phyloP scores from a whole-genome alignment of 495 filamentous ascomycete genomes.

The Podospora tetraspora region DNA sequence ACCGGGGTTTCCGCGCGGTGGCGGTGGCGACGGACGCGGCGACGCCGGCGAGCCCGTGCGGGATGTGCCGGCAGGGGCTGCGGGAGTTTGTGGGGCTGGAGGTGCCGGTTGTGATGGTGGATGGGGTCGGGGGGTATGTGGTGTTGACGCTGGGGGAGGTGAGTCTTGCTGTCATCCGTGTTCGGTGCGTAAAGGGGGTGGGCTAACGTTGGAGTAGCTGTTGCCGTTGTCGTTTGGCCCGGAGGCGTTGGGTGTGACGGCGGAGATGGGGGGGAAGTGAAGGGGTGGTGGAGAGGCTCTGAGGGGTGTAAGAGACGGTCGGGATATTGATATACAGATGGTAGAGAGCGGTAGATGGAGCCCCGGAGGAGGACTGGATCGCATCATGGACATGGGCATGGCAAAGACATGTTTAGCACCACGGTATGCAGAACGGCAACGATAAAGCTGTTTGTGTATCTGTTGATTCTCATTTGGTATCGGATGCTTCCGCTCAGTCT shows the following conservation, averaged over 20 bases:
- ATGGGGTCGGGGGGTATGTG: conserved; percentile 60
- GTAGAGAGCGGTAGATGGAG: neutral
- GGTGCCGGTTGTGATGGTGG: conserved; percentile 88
- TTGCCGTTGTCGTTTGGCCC: conserved; percentile 72
- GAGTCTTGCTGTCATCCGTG: conserved; percentile 19
- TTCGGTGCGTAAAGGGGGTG: neutral
- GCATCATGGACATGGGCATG: neutral
- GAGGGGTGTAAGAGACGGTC: neutral
- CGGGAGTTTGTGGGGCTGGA: conserved; percentile 66
- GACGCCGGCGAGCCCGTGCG: conserved; percentile 67
- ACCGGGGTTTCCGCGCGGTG: conserved; percentile 68
- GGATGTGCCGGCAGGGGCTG: conserved; percentile 66
- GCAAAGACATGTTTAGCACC: neutral
- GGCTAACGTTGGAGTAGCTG: conserved; percentile 38
- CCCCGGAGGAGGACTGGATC: neutral
- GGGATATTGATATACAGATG: neutral
- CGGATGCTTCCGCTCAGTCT: neutral
- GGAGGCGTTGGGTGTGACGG: conserved; percentile 38
- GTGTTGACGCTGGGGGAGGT: conserved; percentile 73
- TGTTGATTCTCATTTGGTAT: neutral
- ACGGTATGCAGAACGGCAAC: neutral
- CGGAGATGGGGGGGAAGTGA: neutral
- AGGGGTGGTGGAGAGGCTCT: neutral
- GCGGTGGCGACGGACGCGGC: conserved; percentile 79
- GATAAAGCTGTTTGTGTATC: neutral